phyloP scores from a whole-genome alignment of 2,329 filamentous ascomycete species.

The Neofusicoccum ribis region DNA sequence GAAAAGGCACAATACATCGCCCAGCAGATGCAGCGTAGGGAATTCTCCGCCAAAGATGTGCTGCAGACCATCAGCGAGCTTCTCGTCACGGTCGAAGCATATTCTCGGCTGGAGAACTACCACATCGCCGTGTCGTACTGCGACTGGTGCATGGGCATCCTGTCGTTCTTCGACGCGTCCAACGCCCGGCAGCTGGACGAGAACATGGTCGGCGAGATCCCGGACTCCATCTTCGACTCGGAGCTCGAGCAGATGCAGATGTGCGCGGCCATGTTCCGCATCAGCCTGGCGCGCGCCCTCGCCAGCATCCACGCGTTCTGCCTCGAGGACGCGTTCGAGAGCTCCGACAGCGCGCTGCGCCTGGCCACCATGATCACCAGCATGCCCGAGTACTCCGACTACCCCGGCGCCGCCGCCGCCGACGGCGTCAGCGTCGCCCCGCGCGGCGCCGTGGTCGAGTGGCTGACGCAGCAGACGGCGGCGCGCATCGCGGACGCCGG shows the following conservation, averaged over 20 bases:
- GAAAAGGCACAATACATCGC: neutral
- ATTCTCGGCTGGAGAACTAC: neutral
- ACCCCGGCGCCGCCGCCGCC: neutral
- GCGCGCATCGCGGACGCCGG: neutral
- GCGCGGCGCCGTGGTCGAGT: neutral
- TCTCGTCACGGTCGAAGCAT: neutral
- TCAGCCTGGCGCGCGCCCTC: neutral
- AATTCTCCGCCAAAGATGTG: neutral
- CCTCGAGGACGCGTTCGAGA: neutral
- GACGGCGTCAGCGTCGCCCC: neutral
- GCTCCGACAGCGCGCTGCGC: neutral
- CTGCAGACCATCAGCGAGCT: neutral
- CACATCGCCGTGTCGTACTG: neutral
- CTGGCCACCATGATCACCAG: neutral
- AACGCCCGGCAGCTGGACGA: neutral
- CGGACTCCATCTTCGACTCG: neutral
- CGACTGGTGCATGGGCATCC: neutral
- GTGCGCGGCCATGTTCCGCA: slow-evolving; percentile 1
- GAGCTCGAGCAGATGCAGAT: neutral
- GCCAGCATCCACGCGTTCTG: neutral
- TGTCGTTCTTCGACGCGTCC: neutral
- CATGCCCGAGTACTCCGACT: neutral
- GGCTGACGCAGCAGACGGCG: neutral
- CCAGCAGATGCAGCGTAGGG: neutral
- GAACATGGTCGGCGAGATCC: neutral